A percentile compares a stretch with the other conserved stretches of the same genome.
phyloP scores from a whole-genome alignment of 2,329 filamentous ascomycete genomes.

The Microsporum audouinii region DNA sequence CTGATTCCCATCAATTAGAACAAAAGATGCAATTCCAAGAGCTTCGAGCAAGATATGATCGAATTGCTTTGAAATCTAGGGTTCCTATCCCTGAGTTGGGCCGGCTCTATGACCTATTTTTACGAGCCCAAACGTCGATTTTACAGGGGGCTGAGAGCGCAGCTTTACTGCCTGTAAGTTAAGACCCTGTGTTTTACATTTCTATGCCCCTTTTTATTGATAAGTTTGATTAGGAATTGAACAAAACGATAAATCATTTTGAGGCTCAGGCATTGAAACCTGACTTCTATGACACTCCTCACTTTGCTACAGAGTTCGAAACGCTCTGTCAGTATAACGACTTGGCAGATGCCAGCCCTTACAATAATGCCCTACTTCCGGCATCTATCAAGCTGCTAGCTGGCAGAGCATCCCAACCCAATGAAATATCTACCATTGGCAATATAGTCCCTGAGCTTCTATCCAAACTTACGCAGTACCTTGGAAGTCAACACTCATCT shows the following conservation, averaged over 20 bases:
- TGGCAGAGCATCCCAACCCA: conserved; percentile 26
- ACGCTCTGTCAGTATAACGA: conserved; percentile 37
- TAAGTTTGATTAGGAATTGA: conserved; percentile 21
- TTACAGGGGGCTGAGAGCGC: conserved; percentile 28
- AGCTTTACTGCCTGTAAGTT: conserved; percentile 24
- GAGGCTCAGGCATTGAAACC: conserved; percentile 22
- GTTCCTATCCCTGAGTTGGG: conserved; percentile 28
- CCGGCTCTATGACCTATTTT: conserved; percentile 24
- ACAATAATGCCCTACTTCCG: conserved; percentile 16
- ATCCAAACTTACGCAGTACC: conserved; percentile 27
- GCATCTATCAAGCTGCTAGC: conserved; percentile 29
- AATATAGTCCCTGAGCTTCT: conserved; percentile 27
- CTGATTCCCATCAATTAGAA: conserved; percentile 24
- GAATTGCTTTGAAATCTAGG: conserved; percentile 27
- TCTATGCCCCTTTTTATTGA: conserved; percentile 11
- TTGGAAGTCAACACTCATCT: conserved; percentile 22
- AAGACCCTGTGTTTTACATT: not conserved
- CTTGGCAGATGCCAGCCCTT: conserved; percentile 18
- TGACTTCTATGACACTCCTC: conserved; percentile 26
- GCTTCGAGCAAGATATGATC: conserved; percentile 28
- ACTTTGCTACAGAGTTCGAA: conserved; percentile 39
- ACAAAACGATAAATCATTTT: conserved; percentile 28
- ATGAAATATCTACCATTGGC: conserved; percentile 24
- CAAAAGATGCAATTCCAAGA: conserved; percentile 28
- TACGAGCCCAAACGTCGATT: conserved; percentile 30